A percentile compares a stretch with the other conserved stretches of the same genome.
phyloP scores from a whole-genome alignment of 108 stramenopile species.

The Cyclotella cryptica region DNA sequence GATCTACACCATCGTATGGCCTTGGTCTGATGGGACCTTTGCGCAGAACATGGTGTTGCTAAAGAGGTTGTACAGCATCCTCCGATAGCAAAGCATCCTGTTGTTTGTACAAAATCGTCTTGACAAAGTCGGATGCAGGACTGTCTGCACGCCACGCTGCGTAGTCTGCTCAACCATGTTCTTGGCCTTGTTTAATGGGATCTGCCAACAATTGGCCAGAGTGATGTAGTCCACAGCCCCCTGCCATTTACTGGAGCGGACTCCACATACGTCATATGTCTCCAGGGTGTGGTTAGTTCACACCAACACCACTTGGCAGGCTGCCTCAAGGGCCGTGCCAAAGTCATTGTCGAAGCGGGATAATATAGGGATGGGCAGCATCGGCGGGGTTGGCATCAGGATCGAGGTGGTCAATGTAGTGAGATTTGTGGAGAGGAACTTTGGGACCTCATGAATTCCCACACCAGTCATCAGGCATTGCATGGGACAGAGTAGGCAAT shows the following conservation, averaged over 20 bases:
- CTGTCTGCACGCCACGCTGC: slow-evolving; percentile 6
- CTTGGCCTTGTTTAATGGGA: no score
- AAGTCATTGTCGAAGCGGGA: slow-evolving; percentile 21
- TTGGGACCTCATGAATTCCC: no score
- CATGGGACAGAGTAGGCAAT: no score
- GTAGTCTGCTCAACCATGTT: not conserved
- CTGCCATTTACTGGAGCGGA: no score
- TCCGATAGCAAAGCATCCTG: no score
- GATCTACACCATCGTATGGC: slow-evolving; percentile 34
- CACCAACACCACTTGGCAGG: not conserved
- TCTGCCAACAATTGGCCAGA: no score
- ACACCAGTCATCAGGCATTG: no score
- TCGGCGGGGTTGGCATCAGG: not conserved
- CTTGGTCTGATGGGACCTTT: slow-evolving; percentile 2
- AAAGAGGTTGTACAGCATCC: no score
- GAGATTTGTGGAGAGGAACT: not conserved
- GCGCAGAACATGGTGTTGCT: no score
- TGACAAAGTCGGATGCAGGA: slow-evolving; percentile 19
- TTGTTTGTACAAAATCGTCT: slow-evolving; percentile 24
- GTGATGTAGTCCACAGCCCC: no score
- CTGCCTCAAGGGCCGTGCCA: slow-evolving; percentile 1
- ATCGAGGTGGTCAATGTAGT: slow-evolving; percentile 13
- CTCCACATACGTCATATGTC: no score
- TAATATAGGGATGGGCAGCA: no score
- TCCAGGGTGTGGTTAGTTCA: not conserved